These are phyloP conservation scores for Aschersonia sp. DNA, from an alignment of 2,329 filamentous ascomycete genomes.

Conservation along the genomic window DNA sequence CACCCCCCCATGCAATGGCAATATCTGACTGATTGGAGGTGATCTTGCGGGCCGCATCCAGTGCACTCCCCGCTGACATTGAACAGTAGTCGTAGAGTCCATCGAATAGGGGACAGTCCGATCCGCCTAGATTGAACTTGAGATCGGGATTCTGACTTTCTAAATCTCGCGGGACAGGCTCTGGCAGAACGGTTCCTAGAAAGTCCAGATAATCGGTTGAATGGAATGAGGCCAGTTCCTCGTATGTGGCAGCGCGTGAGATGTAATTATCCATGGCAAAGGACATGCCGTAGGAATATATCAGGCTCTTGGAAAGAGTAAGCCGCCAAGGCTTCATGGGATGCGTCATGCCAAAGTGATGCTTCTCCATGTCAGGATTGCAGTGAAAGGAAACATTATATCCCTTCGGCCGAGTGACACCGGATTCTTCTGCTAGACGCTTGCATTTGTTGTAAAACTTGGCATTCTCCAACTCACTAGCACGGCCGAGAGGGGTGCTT, in stretches of 20 bases:
- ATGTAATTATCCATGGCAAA: slow-evolving; percentile 93
- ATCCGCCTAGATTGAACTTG: slow-evolving; percentile 75
- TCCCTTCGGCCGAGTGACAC: slow-evolving; percentile 66
- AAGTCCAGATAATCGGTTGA: slow-evolving; percentile 84
- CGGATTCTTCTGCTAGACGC: slow-evolving; percentile 42
- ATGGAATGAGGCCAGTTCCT: slow-evolving; percentile 81
- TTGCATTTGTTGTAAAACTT: slow-evolving; percentile 43
- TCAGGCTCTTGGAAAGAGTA: slow-evolving; percentile 86
- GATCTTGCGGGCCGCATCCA: slow-evolving; percentile 83
- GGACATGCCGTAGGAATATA: slow-evolving; percentile 90
- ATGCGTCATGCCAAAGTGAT: slow-evolving; percentile 93
- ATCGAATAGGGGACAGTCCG: slow-evolving; percentile 93
- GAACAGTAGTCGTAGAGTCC: slow-evolving; percentile 92
- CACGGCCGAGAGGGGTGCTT: slow-evolving; percentile 31
- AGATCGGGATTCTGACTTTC: slow-evolving; percentile 48
- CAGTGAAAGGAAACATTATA: slow-evolving; percentile 92
- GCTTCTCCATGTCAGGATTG: slow-evolving; percentile 86
- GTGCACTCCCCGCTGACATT: slow-evolving; percentile 77
- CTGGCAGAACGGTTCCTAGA: slow-evolving; percentile 55
- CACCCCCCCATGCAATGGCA: slow-evolving; percentile 94
- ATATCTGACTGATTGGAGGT: slow-evolving; percentile 81
- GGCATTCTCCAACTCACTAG: slow-evolving; percentile 39
- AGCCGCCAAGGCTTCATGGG: slow-evolving; percentile 99
- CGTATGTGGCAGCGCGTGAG: slow-evolving; percentile 67
- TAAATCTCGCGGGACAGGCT: slow-evolving; percentile 47